Evolutionary conservation across 768 basidiomycete genomes (phyloP).

Genomic region (Tulasnella sp.): DNA sequence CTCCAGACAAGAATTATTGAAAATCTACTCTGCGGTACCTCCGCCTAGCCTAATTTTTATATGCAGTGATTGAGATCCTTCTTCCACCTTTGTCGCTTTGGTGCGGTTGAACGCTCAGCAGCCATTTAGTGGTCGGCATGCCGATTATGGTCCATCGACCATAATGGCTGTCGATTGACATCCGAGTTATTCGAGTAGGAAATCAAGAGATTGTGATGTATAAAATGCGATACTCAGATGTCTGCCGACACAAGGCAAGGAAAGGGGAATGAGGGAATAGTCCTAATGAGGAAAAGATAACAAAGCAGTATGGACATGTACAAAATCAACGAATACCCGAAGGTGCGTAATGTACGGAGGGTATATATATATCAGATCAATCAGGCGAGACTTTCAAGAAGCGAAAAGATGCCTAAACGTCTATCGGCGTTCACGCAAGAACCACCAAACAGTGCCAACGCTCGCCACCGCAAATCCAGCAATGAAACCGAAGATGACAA

Average conservation of each 20-base stretch:
- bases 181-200: neutral
- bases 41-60: neutral
- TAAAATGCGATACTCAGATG: neutral
- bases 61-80: neutral
- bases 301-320: neutral
- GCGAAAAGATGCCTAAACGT: neutral
- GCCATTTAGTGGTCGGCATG: neutral
- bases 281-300: neutral
- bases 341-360: neutral
- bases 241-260: neutral
- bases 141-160: neutral
- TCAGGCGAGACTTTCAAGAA: neutral
- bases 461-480: constrained; percentile 70
- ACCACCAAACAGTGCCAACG: constrained; percentile 72
- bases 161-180: neutral
- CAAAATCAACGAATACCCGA: neutral
- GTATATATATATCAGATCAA: neutral
- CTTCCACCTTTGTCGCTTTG: neutral
- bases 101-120: neutral
- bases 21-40: neutral
- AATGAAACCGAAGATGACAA: constrained; percentile 82
- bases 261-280: neutral
- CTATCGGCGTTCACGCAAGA: constrained; percentile 70
- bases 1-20: neutral
- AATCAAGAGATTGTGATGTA: neutral